A percentile compares a stretch with the other conserved stretches of the same genome.
phyloP scores from a whole-genome alignment of 2,329 filamentous ascomycete genomes.

The Colletotrichum sp. region DNA sequence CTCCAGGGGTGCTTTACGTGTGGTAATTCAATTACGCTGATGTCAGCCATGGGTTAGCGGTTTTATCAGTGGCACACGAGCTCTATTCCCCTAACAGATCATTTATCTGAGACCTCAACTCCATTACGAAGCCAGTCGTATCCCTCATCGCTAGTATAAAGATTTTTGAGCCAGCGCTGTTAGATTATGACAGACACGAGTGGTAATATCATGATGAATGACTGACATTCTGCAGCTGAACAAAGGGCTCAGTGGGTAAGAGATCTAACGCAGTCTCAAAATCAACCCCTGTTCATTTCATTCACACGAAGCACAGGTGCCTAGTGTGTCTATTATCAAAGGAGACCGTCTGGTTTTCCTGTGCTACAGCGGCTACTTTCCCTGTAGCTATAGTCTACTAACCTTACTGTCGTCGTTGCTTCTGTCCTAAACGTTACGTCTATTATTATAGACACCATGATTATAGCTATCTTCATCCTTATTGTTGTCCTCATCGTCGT shows the following conservation, averaged over 20 bases:
- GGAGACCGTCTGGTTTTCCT: background rate
- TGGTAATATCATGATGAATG: accelerated
- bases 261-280: background rate
- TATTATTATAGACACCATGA: no score
- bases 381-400: no score
- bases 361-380: no score
- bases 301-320: background rate
- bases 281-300: background rate
- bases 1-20: background rate
- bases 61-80: background rate
- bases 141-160: background rate
- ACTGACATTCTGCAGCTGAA: background rate
- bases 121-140: background rate
- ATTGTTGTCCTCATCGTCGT: no score
- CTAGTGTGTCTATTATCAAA: background rate
- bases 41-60: background rate
- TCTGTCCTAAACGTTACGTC: no score
- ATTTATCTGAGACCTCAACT: background rate
- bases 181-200: background rate
- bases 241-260: background rate
- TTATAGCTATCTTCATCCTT: no score
- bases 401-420: no score
- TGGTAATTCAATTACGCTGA: background rate
- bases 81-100: background rate
- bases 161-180: background rate